Evolutionary conservation across 2,329 filamentous ascomycete species (phyloP).

Genomic region (Colletotrichum tropicale): DNA sequence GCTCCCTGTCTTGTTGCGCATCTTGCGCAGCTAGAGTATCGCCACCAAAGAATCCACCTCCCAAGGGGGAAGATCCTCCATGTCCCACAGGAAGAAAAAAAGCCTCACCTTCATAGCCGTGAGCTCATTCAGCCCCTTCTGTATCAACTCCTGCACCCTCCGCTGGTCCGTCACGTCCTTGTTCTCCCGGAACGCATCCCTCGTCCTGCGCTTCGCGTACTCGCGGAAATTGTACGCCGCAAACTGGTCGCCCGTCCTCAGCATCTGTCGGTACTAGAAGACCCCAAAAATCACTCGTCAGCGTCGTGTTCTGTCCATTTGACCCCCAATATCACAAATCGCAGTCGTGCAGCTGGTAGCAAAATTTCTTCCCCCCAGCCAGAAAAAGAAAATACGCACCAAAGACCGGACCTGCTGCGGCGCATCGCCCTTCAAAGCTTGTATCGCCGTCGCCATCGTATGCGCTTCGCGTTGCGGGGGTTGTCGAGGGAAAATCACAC

Average conservation of each 20-base stretch:
- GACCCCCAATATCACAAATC: neutral
- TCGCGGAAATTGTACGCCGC: slow-evolving; percentile 97
- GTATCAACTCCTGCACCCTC: slow-evolving; percentile 84
- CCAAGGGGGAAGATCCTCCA: neutral
- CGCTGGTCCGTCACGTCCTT: slow-evolving; percentile 74
- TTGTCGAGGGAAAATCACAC: neutral
- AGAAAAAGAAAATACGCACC: slow-evolving; percentile 32
- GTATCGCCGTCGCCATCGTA: slow-evolving; percentile 24
- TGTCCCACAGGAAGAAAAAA: neutral
- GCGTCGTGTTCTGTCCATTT: neutral
- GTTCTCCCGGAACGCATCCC: slow-evolving; percentile 88
- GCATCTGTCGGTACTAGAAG: slow-evolving; percentile 83
- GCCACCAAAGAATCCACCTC: neutral
- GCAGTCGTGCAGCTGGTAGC: neutral
- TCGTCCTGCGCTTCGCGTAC: slow-evolving; percentile 89
- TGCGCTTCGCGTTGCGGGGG: neutral
- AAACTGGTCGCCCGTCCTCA: slow-evolving; percentile 87
- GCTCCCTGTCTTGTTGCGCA: neutral
- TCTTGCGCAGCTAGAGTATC: neutral
- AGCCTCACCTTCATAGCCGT: slow-evolving; percentile 83
- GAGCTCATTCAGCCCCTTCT: slow-evolving; percentile 85
- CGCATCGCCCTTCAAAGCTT: slow-evolving; percentile 55
- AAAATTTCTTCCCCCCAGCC: slow-evolving; percentile 26
- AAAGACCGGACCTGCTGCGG: slow-evolving; percentile 62
- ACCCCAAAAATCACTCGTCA: neutral